phyloP scores from a whole-genome alignment of 176 grass and related monocot genomes.

The Miscanthus lutarioriparius region DNA sequence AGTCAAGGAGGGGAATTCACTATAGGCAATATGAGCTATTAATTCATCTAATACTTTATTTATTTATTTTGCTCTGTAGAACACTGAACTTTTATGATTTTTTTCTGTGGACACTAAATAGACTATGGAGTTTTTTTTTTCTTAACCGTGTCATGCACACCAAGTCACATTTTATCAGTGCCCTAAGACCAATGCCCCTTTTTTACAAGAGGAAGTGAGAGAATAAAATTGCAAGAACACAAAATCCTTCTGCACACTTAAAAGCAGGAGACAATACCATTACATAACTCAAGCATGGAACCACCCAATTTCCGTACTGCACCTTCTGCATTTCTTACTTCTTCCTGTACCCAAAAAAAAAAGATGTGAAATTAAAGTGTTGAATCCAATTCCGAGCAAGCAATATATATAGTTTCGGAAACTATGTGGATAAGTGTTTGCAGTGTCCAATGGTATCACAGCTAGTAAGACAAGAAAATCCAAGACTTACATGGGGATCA shows the following conservation, averaged over 20 bases:
- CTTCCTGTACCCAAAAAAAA: conserved; percentile 55
- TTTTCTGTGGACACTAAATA: neutral
- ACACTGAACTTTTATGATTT: neutral
- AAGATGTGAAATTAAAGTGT: neutral
- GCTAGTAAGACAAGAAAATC: conserved; percentile 17
- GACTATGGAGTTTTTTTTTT: neutral
- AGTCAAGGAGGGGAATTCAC: neutral
- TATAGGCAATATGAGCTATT: neutral
- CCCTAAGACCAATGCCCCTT: neutral
- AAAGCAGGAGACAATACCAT: conserved; percentile 43
- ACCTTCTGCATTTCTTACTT: conserved; percentile 64
- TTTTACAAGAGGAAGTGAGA: neutral
- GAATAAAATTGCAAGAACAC: neutral
- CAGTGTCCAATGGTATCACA: neutral
- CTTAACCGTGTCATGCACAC: neutral
- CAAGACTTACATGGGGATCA: conserved; percentile 67
- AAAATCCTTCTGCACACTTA: neutral
- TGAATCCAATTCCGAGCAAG: neutral
- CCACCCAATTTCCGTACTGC: conserved; percentile 67
- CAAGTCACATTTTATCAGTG: neutral
- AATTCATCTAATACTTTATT: neutral
- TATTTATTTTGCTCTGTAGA: neutral
- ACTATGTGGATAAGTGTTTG: neutral
- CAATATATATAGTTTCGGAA: neutral
- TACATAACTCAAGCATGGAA: conserved; percentile 58